Evolutionary conservation across 768 basidiomycete genomes (phyloP).

Genomic region (Tricholoma furcatifolium): DNA sequence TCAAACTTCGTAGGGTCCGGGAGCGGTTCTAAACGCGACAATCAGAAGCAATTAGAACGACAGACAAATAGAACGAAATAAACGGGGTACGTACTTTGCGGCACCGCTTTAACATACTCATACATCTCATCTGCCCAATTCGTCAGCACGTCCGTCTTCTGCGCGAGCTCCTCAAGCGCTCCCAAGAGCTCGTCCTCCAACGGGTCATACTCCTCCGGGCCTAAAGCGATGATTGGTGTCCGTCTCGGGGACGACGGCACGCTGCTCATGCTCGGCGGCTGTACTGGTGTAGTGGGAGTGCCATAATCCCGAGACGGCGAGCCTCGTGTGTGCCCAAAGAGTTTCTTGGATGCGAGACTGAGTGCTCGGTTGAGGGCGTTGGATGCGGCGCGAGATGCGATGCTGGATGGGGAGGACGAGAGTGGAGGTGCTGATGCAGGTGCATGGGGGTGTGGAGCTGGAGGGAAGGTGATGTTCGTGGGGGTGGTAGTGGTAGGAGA

Average conservation of each 20-base stretch:
- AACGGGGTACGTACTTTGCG: conserved; percentile 61
- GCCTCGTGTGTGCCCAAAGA: conserved; percentile 53
- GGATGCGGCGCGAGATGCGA: conserved; percentile 60
- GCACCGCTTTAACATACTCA: conserved; percentile 80
- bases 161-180: conserved; percentile 83
- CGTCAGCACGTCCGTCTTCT: conserved; percentile 93
- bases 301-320: conserved; percentile 36
- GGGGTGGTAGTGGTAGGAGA: conserved; percentile 37
- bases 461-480: conserved; percentile 64
- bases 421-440: conserved; percentile 41
- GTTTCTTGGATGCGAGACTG: conserved; percentile 77
- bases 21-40: conserved; percentile 60
- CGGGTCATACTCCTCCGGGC: conserved; percentile 48
- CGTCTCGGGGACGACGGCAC: conserved; percentile 56
- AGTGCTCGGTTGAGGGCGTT: conserved; percentile 79
- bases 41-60: neutral
- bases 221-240: conserved; percentile 52
- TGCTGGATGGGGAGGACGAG: conserved; percentile 63
- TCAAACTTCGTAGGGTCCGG: conserved; percentile 77
- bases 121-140: conserved; percentile 96
- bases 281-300: no score
- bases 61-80: neutral
- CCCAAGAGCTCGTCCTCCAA: conserved; percentile 84
- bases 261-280: conserved; percentile 14
- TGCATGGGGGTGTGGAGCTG: conserved; percentile 48